Percentiles rank a stretch among this genome's conserved stretches.
Conservation (phyloP, 768 basidiomycete species). For the Macrolepiota dolichaula region DNA sequence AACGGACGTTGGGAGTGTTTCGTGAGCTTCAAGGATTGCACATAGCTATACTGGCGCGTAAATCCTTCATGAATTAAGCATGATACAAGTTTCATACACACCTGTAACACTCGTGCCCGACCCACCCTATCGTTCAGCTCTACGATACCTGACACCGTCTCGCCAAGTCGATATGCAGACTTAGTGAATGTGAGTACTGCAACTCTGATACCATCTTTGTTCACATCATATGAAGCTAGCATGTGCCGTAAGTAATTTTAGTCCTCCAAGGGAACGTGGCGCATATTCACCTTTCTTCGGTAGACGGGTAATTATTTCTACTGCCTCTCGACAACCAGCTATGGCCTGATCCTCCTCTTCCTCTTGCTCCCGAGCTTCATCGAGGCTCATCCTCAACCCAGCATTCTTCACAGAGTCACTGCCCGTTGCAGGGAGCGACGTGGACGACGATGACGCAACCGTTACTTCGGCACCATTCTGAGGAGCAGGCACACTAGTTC, state of each 20-base stretch:
- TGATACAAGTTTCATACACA: conserved; percentile 21
- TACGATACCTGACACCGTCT: conserved; percentile 87
- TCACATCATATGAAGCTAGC: conserved; percentile 90
- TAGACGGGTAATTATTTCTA: conserved; percentile 87
- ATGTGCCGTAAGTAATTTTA: background rate
- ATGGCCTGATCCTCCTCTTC: conserved; percentile 41
- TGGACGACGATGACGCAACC: background rate
- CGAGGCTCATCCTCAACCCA: conserved; percentile 22
- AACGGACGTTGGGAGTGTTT: conserved; percentile 67
- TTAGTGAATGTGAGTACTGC: conserved; percentile 92
- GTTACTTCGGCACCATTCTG: background rate
- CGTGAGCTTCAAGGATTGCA: conserved; percentile 86
- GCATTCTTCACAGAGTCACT: conserved; percentile 14
- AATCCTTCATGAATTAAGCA: background rate
- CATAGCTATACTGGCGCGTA: conserved; percentile 57
- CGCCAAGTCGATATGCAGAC: conserved; percentile 86
- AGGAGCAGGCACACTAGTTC: background rate
- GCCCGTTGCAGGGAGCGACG: background rate
- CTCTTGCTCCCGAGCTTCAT: conserved; percentile 32
- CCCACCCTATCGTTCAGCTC: conserved; percentile 77
- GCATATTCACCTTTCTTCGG: conserved; percentile 73
- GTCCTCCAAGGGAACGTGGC: background rate
- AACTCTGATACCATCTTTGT: conserved; percentile 87
- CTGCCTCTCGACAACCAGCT: conserved; percentile 75
- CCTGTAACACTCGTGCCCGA: conserved; percentile 78